Base-by-base conservation (phyloP, 202 grass and related monocot species). In the Zoysia matrella region DNA sequence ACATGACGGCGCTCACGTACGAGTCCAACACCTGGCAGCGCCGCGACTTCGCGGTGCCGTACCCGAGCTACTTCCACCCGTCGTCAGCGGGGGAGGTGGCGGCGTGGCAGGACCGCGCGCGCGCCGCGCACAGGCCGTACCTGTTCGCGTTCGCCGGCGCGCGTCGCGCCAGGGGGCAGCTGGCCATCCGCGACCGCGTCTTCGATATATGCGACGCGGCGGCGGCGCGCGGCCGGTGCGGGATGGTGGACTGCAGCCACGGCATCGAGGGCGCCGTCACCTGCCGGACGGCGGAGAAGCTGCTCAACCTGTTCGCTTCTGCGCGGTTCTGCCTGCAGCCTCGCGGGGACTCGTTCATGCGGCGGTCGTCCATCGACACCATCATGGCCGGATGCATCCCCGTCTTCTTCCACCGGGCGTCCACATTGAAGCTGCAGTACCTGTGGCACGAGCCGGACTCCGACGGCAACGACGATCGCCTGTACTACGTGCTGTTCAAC, bases 41-140 rank as follows among this genome's bases (percentile, higher is more conserved):
- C 2, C 89, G 70, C 1, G 86, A 90, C 85, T 84, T 94, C 46
- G 88, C 82, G 43, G 47, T 94, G 41, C 91, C 88, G 2, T 94
- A 94, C 79, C 88, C 91, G 6, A 88, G 82, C 62, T 91, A 94
- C 82, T 91, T 94, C 83, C 91, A 94, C 82, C 91, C 91, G 3
- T 81, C 83, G 16, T 81, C 82, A 5, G 52, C 73, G 39, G 12
- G 11, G 15, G 79, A 88, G 74, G 80, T 91, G 13, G 4, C 60
- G 1, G 68, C 52, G 10, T 94, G 91, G 91, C 91, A 91, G 69
- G 65, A 11, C 3, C 53, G 57, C 40, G 84, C 76, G 0, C 80
- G 79, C 0, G 49, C 12, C 4, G 71, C 68, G 2, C 18, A 11
- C 11, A 72, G 89, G 8, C 86, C 84, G 44, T 73, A 69, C 63